Base-by-base conservation (phyloP, 2,329 filamentous ascomycete species). In the Fusarium cicatricum region DNA sequence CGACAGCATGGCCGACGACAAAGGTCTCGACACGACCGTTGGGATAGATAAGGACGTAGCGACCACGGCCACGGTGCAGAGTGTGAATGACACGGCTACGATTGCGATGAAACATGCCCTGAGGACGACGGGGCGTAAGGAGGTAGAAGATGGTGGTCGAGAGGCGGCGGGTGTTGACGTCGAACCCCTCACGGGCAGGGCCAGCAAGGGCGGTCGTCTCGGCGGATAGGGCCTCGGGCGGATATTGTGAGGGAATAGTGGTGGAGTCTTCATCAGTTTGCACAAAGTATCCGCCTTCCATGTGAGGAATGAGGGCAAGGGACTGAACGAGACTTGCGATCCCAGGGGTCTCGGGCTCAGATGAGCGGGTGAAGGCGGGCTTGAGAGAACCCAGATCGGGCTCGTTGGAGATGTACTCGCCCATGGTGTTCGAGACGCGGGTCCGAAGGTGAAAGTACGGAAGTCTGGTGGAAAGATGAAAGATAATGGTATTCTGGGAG, bases 71-170 rank as follows among this genome's bases (percentile, higher is more conserved):
- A 9, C 79, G 76, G 67, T 90, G 86, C 19, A 89, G 75, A 0
- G 85, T 88, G 70, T 91, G 88, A 21, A 90, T 80, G 5, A 85
- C 89, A 12, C 84, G 75, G 6, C 78, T 84, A 44, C 80, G 78
- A 62, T 89, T 90, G 17, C 85, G 77, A 68, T 91, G 88, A 64
- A 90, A 89, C 15, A 76, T 75, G 0, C 87, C 86, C 56, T 84
- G 74, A 0, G 85, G 82, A 1, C 75, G 77, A 16, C 65, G 65
- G 1, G 84, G 81, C 0, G 85, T 88, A 32, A 91, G 75, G 40
- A 87, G 77, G 70, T 91, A 90, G 72, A 81, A 85, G 46, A 90
- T 90, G 2, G 79, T 81, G 1, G 86, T 88, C 49, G 80, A 84
- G 2, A 84, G 80, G 51, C 79, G 80, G 29, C 87, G 79, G 14